Percentiles rank a stretch among this genome's conserved stretches.
These are phyloP conservation scores for Pseudocercospora eumusae DNA, from an alignment of 2,329 filamentous ascomycete species.

Conservation along the genomic window DNA sequence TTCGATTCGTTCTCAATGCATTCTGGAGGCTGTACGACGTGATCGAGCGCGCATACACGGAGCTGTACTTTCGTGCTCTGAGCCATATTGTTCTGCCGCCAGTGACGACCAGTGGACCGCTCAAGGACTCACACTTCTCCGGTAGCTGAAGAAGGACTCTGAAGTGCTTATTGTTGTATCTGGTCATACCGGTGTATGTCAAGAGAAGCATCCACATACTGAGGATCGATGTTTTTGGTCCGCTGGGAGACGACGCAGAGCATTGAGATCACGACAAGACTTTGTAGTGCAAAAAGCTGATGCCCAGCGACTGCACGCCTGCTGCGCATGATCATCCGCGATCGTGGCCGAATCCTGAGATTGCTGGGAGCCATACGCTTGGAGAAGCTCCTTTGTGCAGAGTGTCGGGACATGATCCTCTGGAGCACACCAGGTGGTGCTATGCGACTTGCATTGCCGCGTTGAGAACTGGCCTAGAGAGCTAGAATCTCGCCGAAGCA, in stretches of 20 bases:
- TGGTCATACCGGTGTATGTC: neutral
- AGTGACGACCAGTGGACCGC: conserved; percentile 9
- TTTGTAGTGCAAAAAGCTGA: neutral
- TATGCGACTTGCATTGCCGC: neutral
- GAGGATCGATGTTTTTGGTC: neutral
- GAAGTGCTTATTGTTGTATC: neutral
- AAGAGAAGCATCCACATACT: neutral
- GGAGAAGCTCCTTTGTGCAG: too few species aligned
- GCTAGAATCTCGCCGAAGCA: neutral
- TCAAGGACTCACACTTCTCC: neutral
- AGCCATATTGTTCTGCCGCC: conserved; percentile 14
- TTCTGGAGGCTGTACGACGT: conserved; percentile 32
- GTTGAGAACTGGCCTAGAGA: neutral
- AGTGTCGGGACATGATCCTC: too few species aligned
- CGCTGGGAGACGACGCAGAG: neutral
- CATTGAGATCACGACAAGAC: neutral
- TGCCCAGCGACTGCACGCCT: neutral
- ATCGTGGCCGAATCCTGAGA: neutral
- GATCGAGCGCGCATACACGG: conserved; percentile 33
- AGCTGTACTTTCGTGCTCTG: conserved; percentile 31
- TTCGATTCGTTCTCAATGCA: conserved; percentile 25
- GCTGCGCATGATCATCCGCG: neutral
- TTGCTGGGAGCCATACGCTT: neutral
- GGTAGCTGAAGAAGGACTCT: neutral
- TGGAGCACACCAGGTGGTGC: too few species aligned